Evolutionary conservation across 225 moss, liverwort and hornwort species (phyloP), one percentile per base, ranked within the genome.

Genomic region (Polytrichum formosum): DNA sequence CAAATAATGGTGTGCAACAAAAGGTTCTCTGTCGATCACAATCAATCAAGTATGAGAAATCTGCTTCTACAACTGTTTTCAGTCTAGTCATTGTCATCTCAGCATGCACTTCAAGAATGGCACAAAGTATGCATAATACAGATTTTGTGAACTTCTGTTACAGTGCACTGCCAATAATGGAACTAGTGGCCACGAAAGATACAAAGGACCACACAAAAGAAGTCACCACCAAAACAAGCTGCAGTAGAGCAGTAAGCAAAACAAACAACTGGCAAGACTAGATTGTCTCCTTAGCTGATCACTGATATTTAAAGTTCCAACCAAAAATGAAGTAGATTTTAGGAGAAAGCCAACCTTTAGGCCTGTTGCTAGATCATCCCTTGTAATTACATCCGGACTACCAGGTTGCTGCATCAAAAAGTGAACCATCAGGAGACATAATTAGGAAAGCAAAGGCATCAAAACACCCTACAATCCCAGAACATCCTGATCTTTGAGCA

Each of bases 361-460:
- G 23, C 85, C 82, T 61, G 74, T 82, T 28, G 83, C 80, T 58
- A 94, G 85, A 70, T 89, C 85, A n/a, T 87, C 92, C 73, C 90
- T 83, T 61, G 82, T 85, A 74, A 94, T 87, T 72, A 80, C 82
- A 71, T 83, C 83, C 16, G 72, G 72, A 70, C 78, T 77, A 55
- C 73, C 82, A 26, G 90, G 77, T 74, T 82, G 87, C 94, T 94
- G 79, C 75, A 73, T 16, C 27, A 25, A 60, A 33, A 59, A 74
- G 54, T 58, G 21, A 58, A 58, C 21, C 58, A 58, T 6, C 9
- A 1, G 1, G 58, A 20, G 58, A 20, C 46, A 46, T 16, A 3
- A 46, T 46, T 16, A 46, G 46, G 16, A 46, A 16, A 16, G 8
- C 35, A 35, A 46, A 46, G 46, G 46, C 46, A 46, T 46, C 3